These are phyloP conservation scores for Lophiotrema nucula DNA, from an alignment of 495 filamentous ascomycete genomes.

Conservation along the genomic window DNA sequence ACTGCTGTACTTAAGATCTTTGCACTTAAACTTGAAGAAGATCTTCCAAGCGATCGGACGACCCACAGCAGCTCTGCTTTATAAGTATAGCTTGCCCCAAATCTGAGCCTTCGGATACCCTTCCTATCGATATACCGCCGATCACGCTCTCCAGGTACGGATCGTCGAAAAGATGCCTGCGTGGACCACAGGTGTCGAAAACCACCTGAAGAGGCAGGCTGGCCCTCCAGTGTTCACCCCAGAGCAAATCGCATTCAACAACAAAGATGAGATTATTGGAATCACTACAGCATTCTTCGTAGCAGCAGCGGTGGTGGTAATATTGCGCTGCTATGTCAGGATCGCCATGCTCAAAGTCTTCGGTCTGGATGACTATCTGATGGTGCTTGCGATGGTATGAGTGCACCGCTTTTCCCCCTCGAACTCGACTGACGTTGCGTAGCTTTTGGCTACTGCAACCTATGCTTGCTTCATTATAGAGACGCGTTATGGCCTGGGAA, in stretches of 20 bases:
- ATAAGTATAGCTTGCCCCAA: conserved; percentile 24
- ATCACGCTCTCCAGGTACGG: conserved; percentile 6
- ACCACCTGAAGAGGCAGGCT: conserved; percentile 18
- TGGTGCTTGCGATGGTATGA: conserved; percentile 35
- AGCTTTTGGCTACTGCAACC: conserved; percentile 18
- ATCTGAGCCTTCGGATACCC: neutral
- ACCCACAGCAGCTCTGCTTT: conserved; percentile 8
- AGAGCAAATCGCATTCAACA: conserved; percentile 31
- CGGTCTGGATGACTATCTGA: conserved; percentile 39
- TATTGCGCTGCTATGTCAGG: conserved; percentile 37
- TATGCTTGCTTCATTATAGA: conserved; percentile 35
- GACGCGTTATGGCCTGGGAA: conserved; percentile 35
- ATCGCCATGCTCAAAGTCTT: conserved; percentile 37
- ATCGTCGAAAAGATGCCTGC: conserved; percentile 14
- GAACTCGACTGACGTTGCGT: neutral
- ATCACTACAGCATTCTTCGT: conserved; percentile 32
- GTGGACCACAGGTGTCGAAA: conserved; percentile 10
- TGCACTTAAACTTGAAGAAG: conserved; percentile 9
- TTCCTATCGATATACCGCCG: conserved; percentile 7
- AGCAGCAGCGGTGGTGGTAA: conserved; percentile 28
- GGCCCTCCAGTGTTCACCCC: conserved; percentile 13
- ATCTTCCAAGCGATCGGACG: conserved; percentile 1
- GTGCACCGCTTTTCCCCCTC: neutral
- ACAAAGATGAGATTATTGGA: conserved; percentile 32
- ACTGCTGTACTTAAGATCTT: no score